Conservation (phyloP, 2,329 filamentous ascomycete genomes). For the Tolypocladium amazonense region DNA sequence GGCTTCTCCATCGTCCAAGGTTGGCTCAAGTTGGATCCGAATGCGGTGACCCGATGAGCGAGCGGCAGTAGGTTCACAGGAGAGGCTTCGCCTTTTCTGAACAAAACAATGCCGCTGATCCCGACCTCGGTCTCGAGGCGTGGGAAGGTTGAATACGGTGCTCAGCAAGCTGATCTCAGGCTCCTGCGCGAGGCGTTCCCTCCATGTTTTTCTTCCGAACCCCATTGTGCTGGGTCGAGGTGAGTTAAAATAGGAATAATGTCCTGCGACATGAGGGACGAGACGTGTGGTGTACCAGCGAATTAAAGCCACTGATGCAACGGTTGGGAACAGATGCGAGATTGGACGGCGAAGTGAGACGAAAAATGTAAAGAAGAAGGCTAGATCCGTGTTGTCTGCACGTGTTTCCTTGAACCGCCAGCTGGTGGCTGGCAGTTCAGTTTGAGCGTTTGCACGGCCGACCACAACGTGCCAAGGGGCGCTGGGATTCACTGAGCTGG, state of each 20-base stretch:
- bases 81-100: background rate
- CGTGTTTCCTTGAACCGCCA: background rate
- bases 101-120: background rate
- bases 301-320: background rate
- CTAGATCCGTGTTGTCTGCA: background rate
- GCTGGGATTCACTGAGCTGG: background rate
- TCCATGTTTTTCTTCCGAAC: slow-evolving; percentile 4
- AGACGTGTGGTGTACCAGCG: background rate
- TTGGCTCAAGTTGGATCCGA: background rate
- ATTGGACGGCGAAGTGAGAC: background rate
- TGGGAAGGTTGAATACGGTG: slow-evolving; percentile 10
- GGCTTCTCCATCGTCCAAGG: background rate
- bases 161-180: slow-evolving; percentile 8
- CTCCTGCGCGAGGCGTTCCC: slow-evolving; percentile 1
- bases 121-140: slow-evolving; percentile 6
- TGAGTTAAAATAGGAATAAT: background rate
- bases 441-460: background rate
- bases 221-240: slow-evolving; percentile 4
- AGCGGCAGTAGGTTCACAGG: background rate
- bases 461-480: background rate
- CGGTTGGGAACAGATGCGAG: background rate
- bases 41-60: background rate
- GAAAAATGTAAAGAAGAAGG: background rate
- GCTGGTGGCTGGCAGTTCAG: background rate
- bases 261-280: background rate